A percentile compares a stretch with the other conserved stretches of the same genome.
phyloP scores from a whole-genome alignment of 768 basidiomycete genomes.

The Boletus rufocinnamomeus region DNA sequence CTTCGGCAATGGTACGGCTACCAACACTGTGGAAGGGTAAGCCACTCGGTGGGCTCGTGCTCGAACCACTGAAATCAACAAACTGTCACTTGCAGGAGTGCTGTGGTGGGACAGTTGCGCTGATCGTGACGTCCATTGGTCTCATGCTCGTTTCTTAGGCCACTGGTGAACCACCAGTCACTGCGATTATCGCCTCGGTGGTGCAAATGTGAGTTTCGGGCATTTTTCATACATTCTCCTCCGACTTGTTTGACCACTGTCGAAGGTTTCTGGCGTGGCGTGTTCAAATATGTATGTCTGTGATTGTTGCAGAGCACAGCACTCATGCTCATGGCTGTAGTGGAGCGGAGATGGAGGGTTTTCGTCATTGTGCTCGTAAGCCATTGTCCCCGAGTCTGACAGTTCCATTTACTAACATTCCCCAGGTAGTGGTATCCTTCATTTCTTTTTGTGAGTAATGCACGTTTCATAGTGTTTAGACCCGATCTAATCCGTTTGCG shows the following conservation, averaged over 20 bases:
- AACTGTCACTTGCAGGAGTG: not conserved
- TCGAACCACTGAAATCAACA: not conserved
- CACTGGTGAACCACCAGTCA: not conserved
- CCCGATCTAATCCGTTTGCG: not conserved
- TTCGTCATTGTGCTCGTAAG: not conserved
- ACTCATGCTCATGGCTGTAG: not conserved
- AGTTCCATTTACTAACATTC: not conserved
- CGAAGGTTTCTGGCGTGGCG: constrained; percentile 7
- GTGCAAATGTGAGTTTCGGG: constrained; percentile 3
- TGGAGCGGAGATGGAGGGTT: not conserved
- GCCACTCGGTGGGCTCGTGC: not conserved
- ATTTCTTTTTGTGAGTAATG: not conserved
- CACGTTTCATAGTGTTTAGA: not conserved
- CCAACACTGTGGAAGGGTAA: not conserved
- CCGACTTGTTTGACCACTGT: not conserved
- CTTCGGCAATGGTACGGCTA: not conserved
- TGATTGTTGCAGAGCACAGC: not conserved
- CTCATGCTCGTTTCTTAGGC: not conserved
- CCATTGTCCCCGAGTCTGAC: not conserved
- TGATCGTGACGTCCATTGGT: not conserved
- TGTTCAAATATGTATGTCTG: constrained; percentile 2
- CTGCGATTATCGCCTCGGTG: not conserved
- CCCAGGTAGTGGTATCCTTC: not conserved
- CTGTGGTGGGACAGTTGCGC: not conserved
- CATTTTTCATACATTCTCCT: not conserved